phyloP scores from a whole-genome alignment of 441 rosid species.

The Populus tomentosa region DNA sequence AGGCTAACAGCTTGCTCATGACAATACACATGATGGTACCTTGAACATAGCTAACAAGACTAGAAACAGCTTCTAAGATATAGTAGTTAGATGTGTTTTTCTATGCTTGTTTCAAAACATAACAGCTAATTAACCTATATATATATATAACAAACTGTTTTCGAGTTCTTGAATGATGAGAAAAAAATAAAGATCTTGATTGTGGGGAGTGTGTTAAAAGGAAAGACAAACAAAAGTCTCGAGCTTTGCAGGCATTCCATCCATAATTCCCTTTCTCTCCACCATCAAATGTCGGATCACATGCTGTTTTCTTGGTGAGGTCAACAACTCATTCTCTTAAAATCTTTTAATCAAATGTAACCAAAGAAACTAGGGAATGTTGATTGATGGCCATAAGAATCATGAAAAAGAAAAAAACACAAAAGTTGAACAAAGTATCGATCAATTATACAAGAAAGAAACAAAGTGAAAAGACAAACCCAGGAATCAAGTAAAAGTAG shows the following conservation, averaged over 20 bases:
- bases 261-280: conserved; percentile 36
- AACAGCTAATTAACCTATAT: background rate
- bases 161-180: background rate
- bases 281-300: conserved; percentile 46
- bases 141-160: too few relatives aligned
- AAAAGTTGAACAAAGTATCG: background rate
- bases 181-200: conserved; percentile 8
- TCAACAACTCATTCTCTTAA: conserved; percentile 22
- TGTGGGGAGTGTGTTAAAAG: conserved; percentile 30
- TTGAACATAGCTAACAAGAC: conserved; percentile 18
- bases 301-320: conserved; percentile 21
- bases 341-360: background rate
- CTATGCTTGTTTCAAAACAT: background rate
- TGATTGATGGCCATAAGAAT: background rate
- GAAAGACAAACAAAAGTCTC: conserved; percentile 30
- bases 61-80: conserved; percentile 5
- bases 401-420: background rate
- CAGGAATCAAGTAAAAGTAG: conserved; percentile 41
- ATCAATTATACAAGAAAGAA: background rate
- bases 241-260: conserved; percentile 37
- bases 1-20: conserved; percentile 5
- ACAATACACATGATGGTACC: conserved; percentile 11
- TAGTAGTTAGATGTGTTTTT: conserved; percentile 6
- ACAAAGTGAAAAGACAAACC: conserved; percentile 18
- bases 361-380: background rate